A percentile compares a stretch with the other conserved stretches of the same genome.
phyloP scores from a whole-genome alignment of 1,284 basidiomycete species.

The Trichosporon sp. region DNA sequence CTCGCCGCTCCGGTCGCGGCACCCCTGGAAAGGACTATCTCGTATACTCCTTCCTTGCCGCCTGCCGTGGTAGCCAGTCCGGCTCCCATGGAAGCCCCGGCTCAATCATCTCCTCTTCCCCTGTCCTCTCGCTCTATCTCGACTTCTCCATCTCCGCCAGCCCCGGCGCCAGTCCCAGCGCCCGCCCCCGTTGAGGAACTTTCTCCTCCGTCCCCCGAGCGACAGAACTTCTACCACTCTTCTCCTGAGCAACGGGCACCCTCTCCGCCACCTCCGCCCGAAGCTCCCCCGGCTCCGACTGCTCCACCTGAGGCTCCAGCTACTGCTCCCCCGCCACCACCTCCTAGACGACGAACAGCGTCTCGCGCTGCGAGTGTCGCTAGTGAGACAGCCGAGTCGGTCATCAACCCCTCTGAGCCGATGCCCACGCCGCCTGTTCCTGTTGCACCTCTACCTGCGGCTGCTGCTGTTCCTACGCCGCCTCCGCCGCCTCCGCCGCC shows the following conservation, averaged over 20 bases:
- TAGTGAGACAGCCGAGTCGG: neutral
- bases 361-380: neutral
- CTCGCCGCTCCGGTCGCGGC: slow-evolving; percentile 3
- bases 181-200: neutral
- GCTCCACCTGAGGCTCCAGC: neutral
- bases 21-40: neutral
- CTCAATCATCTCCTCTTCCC: neutral
- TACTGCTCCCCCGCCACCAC: neutral
- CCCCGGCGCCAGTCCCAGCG: neutral
- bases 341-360: neutral
- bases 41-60: neutral
- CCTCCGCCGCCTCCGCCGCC: neutral
- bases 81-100: neutral
- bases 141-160: neutral
- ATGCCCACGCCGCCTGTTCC: neutral
- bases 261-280: neutral
- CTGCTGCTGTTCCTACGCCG: neutral
- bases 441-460: neutral
- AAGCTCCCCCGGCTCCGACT: neutral
- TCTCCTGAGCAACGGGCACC: neutral
- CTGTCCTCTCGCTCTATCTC: neutral
- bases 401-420: neutral
- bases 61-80: neutral
- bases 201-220: neutral
- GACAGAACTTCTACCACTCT: neutral